Evolutionary conservation across 805 yeast species (phyloP).

Genomic region (Yarrowia osloensis): DNA sequence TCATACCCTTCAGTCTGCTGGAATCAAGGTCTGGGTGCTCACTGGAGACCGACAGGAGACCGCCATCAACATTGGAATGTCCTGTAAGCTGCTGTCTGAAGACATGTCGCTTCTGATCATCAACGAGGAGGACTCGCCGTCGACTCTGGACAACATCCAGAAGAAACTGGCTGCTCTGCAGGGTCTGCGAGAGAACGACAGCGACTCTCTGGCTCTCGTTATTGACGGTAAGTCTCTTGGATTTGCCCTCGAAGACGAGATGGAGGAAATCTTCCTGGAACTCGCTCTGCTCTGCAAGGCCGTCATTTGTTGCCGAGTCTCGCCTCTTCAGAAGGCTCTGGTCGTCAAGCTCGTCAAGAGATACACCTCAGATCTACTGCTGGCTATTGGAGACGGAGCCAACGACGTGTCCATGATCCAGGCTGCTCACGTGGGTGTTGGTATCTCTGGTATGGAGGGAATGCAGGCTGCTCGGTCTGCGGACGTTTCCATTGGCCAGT

Average conservation of each 20-base stretch:
- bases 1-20: slow-evolving; percentile 92
- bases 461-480: slow-evolving; percentile 99
- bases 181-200: slow-evolving; percentile 51
- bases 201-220: slow-evolving; percentile 78
- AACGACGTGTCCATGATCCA: slow-evolving; percentile 99
- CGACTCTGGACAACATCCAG: slow-evolving; percentile 67
- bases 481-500: slow-evolving; percentile 95
- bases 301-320: slow-evolving; percentile 96
- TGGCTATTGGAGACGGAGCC: slow-evolving; percentile 99
- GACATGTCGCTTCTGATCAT: slow-evolving; percentile 92
- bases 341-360: slow-evolving; percentile 93
- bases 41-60: slow-evolving; percentile 99
- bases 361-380: slow-evolving; percentile 66
- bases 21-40: slow-evolving; percentile 94
- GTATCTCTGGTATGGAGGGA: slow-evolving; percentile 99
- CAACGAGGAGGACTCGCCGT: slow-evolving; percentile 81
- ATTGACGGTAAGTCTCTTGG: slow-evolving; percentile 93
- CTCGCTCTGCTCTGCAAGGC: slow-evolving; percentile 89
- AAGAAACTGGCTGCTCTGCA: slow-evolving; percentile 75
- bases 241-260: slow-evolving; percentile 77
- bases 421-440: slow-evolving; percentile 99
- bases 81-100: slow-evolving; percentile 89
- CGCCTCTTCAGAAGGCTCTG: slow-evolving; percentile 94
- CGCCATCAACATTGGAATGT: slow-evolving; percentile 97
- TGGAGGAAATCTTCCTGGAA: slow-evolving; percentile 75